Evolutionary conservation across 495 filamentous ascomycete species (phyloP), one percentile per base, ranked within the genome.

Genomic region (Xylaria intraflava): DNA sequence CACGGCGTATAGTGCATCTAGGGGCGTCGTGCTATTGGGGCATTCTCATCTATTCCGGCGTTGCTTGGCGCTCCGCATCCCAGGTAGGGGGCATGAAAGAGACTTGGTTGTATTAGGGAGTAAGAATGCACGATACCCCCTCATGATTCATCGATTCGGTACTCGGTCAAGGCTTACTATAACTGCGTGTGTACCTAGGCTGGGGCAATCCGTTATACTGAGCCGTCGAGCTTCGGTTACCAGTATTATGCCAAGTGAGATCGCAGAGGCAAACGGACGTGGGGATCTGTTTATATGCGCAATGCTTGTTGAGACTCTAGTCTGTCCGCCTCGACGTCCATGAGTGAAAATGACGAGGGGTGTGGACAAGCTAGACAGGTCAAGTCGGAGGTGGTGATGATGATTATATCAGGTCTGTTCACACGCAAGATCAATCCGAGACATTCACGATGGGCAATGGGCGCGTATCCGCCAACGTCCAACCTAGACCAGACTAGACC

Each of bases 101-200:
- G 35, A 38, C 27, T 29, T 29, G 40, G 29, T 44, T 26, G 30
- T n/a, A 14, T 3, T 43, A 29, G 16, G 17, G 43, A 53, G 42
- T 9, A 12, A 29, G 22, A 46, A 40, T 35, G 24, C 33, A 46
- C 40, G 43, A 53, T 53, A 53, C 51, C 51, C 51, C 33, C n/a
- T n/a, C n/a, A n/a, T n/a, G n/a, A n/a, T n/a, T 17, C 14, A 11
- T n/a, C 31, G 17, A 39, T 19, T 17, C 11, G 4, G 42, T 38
- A 46, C 19, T 12, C 14, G 10, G 38, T 39, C 49, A 42, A 33
- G 36, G n/a, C n/a, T n/a, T n/a, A 46, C 20, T 36, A 29, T 14
- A 45, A 3, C 16, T 7, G 16, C 40, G 10, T 35, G 31, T 35
- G 31, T 10, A 35, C 10, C 31, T 35, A 3, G 31, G 12, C 31